Evolutionary conservation across 2,329 filamentous ascomycete genomes (phyloP), one percentile per base, ranked within the genome.

Genomic region (Aureobasidium sp.): DNA sequence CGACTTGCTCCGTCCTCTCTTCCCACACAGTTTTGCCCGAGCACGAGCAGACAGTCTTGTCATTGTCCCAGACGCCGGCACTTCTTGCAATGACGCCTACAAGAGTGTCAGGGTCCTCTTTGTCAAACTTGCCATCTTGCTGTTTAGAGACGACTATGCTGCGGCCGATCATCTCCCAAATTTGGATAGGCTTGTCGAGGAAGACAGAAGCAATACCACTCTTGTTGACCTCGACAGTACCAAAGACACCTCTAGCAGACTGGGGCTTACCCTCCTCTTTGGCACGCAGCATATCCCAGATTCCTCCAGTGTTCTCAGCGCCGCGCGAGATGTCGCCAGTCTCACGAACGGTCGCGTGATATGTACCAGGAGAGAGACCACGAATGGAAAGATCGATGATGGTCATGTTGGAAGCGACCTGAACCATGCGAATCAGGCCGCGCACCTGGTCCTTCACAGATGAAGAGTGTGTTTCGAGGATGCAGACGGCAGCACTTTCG

Each of bases 1-100:
- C 81, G 47, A 92, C 86, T 77, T 96, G 90, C 70, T 97, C 92
- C 76, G 87, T 87, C 68, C 94, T 85, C 80, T 99, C 94, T 76
- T 99, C 89, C 94, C 94, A 99, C 11, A 99, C 84, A 62, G 92
- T 97, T 84, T 97, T 97, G 4, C 94, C 94, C 41, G 91, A 96
- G 76, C 94, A 99, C 52, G 91, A 96, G 74, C 94, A 99, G 6
- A 99, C 93, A 49, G 90, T 96, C 82, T 97, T 99, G 73, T 97
- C 91, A 69, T 99, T 96, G 74, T 97, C 93, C 94, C 94, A 99
- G 64, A 96, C 88, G n/a, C 94, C 94, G 16, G 94, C 93, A 74
- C 92, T 97, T 71, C 94, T 82, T 52, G 94, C 94, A 76, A 99
- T 90, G 57, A 99, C 92, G 8, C 94, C 94, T 2, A 96, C 90